A percentile compares a stretch with the other conserved stretches of the same genome.
Conservation (phyloP, 2,329 filamentous ascomycete genomes). For the Penicillium sp. region DNA sequence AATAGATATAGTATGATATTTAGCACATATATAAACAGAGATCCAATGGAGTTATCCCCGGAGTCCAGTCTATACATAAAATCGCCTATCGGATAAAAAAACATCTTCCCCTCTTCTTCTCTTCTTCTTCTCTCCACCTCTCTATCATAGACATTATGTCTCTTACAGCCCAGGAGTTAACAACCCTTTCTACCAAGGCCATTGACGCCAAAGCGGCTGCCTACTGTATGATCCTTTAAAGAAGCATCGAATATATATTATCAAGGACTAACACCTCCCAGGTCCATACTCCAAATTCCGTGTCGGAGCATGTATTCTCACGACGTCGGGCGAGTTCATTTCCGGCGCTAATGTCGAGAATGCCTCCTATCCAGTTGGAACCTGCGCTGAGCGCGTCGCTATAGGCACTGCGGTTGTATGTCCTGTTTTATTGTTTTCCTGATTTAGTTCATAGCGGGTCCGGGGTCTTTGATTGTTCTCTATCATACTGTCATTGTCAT, state of each 20-base stretch:
- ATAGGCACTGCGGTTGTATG: slow-evolving; percentile 71
- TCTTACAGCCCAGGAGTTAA: slow-evolving; percentile 63
- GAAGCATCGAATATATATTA: neutral
- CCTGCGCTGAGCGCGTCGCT: slow-evolving; percentile 90
- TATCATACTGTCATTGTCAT: neutral
- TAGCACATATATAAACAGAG: too few species aligned
- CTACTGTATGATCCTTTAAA: slow-evolving; percentile 62
- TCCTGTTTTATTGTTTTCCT: neutral
- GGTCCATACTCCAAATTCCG: slow-evolving; percentile 87
- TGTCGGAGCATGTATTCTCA: slow-evolving; percentile 79
- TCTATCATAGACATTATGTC: neutral
- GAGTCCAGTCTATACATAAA: neutral
- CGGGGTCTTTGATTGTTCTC: too few species aligned
- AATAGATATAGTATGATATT: too few species aligned
- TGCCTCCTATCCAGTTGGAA: slow-evolving; percentile 88
- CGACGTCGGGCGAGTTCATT: slow-evolving; percentile 55
- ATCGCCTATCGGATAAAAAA: neutral
- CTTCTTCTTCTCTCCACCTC: neutral
- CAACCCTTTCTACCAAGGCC: slow-evolving; percentile 60
- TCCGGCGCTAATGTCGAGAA: slow-evolving; percentile 91
- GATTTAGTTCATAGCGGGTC: neutral
- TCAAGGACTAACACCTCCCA: slow-evolving; percentile 25
- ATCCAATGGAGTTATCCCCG: too few species aligned
- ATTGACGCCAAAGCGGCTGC: slow-evolving; percentile 71
- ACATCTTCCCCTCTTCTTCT: neutral